Evolutionary conservation across 345 rosid genomes (phyloP), one percentile per base, ranked within the genome.

Genomic region (Anastatica hierochuntica): DNA sequence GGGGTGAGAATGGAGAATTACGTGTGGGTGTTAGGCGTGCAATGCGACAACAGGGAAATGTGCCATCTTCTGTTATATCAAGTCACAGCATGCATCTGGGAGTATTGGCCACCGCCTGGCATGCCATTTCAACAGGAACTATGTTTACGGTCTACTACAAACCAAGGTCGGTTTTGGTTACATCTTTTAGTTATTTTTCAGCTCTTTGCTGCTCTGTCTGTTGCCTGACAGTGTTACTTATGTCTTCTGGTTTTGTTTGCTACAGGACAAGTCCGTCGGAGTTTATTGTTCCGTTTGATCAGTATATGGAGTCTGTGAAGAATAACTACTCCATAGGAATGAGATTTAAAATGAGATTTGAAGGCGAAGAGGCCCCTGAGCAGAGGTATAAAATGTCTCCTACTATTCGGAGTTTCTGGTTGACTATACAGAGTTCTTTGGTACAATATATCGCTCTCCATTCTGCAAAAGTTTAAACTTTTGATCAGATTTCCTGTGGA

Each of bases 21-120:
- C 18, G 1, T 7, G 8, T 45, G 13, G 49, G 47, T 8, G 24
- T 14, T 5, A 21, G 5, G 5, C 2, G 24, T 2, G 75, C 77
- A 45, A 85, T 88, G 90, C 79, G 95, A 74, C 97, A 88, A 50
- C 98, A 81, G 56, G 71, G 73, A 11, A 92, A 74, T 50, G 74
- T 88, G 76, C 88, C 95, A 24, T 88, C 98, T 49, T 92, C 98
- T 72, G 95, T 92, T 60, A 92, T 88, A 63, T 92, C 98, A 59
- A 88, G 95, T 71, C 97, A 92, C 55, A 92, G 98, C 73, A 92
- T 92, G 97, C 97, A 92, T 72, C 85, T 88, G 30, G 98, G 98
- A 38, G 98, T 92, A 60, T 94, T 92, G 60, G 97, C 98, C 6
- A 92, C 98, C 58, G 97, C 95, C 30, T 88, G 97, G 59, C 97